phyloP scores from a whole-genome alignment of 1,139 yeast species.

The Ashbya aceris region DNA sequence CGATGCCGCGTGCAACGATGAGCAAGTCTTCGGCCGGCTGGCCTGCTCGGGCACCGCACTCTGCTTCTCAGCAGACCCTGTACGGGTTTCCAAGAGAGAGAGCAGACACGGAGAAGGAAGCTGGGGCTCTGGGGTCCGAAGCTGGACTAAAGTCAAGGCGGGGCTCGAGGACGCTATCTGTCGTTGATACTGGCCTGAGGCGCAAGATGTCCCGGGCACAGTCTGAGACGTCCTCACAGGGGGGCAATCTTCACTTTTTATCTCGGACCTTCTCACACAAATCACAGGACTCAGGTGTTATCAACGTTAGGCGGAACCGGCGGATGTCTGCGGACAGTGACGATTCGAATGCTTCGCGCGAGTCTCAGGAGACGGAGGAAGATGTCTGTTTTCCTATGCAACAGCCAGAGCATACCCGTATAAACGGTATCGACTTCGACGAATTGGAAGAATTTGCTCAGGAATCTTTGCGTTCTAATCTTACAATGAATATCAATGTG shows the following conservation, averaged over 20 bases:
- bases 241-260: slow-evolving; percentile 6
- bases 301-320: slow-evolving; percentile 16
- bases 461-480: slow-evolving; percentile 28
- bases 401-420: slow-evolving; percentile 49
- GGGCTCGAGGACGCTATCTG: slow-evolving; percentile 9
- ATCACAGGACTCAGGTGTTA: slow-evolving; percentile 9
- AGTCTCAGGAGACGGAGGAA: slow-evolving; percentile 83
- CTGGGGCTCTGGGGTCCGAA: background rate
- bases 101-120: background rate
- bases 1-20: background rate
- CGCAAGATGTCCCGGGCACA: slow-evolving; percentile 9
- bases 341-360: slow-evolving; percentile 62
- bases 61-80: slow-evolving; percentile 12
- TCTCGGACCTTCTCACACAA: slow-evolving; percentile 12
- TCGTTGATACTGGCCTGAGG: slow-evolving; percentile 9
- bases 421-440: slow-evolving; percentile 70
- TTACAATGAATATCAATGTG: background rate
- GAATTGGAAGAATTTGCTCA: slow-evolving; percentile 67
- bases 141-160: slow-evolving; percentile 7
- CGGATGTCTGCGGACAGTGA: slow-evolving; percentile 46
- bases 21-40: slow-evolving; percentile 12
- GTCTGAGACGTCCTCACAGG: slow-evolving; percentile 9
- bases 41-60: slow-evolving; percentile 17
- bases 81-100: slow-evolving; percentile 1
- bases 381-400: slow-evolving; percentile 96